Evolutionary conservation across 768 basidiomycete species (phyloP).

Genomic region (Naematelia encephala): DNA sequence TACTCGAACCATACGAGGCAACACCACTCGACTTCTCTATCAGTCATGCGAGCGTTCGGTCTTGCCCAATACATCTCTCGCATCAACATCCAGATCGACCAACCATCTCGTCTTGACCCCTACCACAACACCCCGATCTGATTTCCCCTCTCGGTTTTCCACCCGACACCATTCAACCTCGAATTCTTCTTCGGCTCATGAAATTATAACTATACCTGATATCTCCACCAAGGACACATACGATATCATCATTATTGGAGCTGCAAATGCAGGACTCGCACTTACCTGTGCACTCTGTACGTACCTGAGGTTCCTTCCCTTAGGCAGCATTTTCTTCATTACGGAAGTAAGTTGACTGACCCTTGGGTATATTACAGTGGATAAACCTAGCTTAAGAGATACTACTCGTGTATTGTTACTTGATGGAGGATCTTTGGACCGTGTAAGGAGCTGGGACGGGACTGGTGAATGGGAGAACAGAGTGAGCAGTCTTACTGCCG

Average conservation of each 20-base stretch:
- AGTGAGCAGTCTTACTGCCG: constrained; percentile 51
- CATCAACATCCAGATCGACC: too few species aligned
- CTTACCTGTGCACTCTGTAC: constrained; percentile 85
- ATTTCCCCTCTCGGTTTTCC: too few species aligned
- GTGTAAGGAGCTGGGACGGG: constrained; percentile 64
- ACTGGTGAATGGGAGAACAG: constrained; percentile 49
- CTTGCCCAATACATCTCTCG: too few species aligned
- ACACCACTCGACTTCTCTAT: too few species aligned
- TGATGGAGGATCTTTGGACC: constrained; percentile 74
- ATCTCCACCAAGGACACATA: constrained; percentile 51
- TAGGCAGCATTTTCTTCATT: too few species aligned
- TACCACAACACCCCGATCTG: too few species aligned
- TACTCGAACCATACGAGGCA: too few species aligned
- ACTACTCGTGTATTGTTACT: constrained; percentile 67
- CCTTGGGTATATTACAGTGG: too few species aligned
- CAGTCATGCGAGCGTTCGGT: too few species aligned
- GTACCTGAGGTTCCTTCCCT: too few species aligned
- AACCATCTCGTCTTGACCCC: too few species aligned
- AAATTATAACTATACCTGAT: constrained; percentile 4
- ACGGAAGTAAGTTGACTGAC: too few species aligned
- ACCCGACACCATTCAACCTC: not conserved
- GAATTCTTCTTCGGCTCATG: not conserved
- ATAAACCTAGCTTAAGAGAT: constrained; percentile 57
- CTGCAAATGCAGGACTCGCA: constrained; percentile 86
- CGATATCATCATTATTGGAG: constrained; percentile 92